A percentile compares a stretch with the other conserved stretches of the same genome.
These are phyloP conservation scores for Handroanthus guayacan DNA, from an alignment of 257 asterid genomes.

Conservation along the genomic window DNA sequence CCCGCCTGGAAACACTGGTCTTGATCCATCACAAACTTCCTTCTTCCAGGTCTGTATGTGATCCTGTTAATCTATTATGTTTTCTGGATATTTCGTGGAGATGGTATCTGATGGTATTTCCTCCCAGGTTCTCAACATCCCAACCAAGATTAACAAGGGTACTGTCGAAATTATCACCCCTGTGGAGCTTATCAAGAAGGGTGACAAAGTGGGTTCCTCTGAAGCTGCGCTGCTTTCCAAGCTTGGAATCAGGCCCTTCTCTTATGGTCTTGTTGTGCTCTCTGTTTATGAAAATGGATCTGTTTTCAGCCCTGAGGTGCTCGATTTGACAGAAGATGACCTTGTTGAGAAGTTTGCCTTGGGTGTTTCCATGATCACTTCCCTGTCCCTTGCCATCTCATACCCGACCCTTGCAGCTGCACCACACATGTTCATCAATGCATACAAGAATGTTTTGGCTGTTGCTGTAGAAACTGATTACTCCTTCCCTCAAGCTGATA, in stretches of 20 bases:
- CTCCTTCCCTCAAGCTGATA: conserved; percentile 88
- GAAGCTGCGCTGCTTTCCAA: conserved; percentile 95
- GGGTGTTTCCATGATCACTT: conserved; percentile 82
- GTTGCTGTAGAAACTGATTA: conserved; percentile 77
- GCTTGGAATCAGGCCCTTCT: conserved; percentile 94
- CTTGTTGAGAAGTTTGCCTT: conserved; percentile 70
- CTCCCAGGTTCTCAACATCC: conserved; percentile 83
- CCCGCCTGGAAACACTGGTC: conserved; percentile 97
- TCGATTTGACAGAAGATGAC: conserved; percentile 87
- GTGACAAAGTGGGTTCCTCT: conserved; percentile 96
- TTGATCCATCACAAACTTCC: conserved; percentile 94
- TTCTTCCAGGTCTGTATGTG: conserved; percentile 77
- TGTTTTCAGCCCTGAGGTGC: conserved; percentile 90
- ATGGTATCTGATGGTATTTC: neutral
- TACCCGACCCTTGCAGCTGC: conserved; percentile 94
- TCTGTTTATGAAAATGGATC: conserved; percentile 87
- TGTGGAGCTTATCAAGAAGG: conserved; percentile 94
- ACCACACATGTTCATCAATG: conserved; percentile 88
- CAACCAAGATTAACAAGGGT: conserved; percentile 98
- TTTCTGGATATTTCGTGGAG: too few species aligned
- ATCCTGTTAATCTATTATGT: too few species aligned
- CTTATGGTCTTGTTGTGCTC: conserved; percentile 77
- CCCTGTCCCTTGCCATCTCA: conserved; percentile 73
- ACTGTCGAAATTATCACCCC: conserved; percentile 98
- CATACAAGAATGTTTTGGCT: conserved; percentile 79